phyloP scores from a whole-genome alignment of 192 early-diverging fungal genomes.

The Jimgerdemannia lactiflua region DNA sequence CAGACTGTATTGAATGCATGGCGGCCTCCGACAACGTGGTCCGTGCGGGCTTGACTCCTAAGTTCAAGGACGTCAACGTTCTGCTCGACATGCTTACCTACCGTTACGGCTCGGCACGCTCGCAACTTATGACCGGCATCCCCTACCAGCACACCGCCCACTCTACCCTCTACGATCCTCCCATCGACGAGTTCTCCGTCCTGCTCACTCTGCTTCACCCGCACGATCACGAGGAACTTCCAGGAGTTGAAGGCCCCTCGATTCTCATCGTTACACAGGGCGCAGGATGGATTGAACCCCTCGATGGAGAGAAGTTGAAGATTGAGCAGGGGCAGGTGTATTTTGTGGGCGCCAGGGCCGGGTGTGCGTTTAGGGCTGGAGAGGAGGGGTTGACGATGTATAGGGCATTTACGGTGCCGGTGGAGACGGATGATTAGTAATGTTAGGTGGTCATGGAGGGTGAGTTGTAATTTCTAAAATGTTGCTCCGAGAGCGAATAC shows the following conservation, averaged over 20 bases:
- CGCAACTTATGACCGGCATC: conserved; percentile 74
- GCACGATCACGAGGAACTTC: conserved; percentile 48
- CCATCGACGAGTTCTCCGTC: conserved; percentile 88
- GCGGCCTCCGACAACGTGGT: conserved; percentile 97
- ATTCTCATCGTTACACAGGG: conserved; percentile 85
- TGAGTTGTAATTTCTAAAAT: too few species aligned
- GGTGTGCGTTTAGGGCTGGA: conserved; percentile 37
- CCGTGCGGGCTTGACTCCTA: conserved; percentile 94
- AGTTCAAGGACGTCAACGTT: conserved; percentile 93
- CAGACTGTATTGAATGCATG: conserved; percentile 99
- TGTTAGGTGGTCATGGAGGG: too few species aligned
- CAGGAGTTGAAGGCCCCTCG: conserved; percentile 73
- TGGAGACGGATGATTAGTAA: not conserved
- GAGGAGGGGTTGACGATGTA: conserved; percentile 41
- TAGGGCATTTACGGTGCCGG: conserved; percentile 38
- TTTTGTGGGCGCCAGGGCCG: conserved; percentile 66
- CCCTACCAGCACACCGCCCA: conserved; percentile 21
- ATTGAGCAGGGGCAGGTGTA: conserved; percentile 72
- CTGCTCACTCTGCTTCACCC: conserved; percentile 53
- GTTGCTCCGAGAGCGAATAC: too few species aligned
- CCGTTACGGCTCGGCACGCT: conserved; percentile 67
- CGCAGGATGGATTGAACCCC: conserved; percentile 39
- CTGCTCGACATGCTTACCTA: conserved; percentile 94
- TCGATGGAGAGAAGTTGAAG: conserved; percentile 24
- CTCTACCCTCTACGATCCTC: conserved; percentile 4